A percentile compares a stretch with the other conserved stretches of the same genome.
These are phyloP conservation scores for Petunia axillaris DNA, from an alignment of 257 asterid species.

Conservation along the genomic window DNA sequence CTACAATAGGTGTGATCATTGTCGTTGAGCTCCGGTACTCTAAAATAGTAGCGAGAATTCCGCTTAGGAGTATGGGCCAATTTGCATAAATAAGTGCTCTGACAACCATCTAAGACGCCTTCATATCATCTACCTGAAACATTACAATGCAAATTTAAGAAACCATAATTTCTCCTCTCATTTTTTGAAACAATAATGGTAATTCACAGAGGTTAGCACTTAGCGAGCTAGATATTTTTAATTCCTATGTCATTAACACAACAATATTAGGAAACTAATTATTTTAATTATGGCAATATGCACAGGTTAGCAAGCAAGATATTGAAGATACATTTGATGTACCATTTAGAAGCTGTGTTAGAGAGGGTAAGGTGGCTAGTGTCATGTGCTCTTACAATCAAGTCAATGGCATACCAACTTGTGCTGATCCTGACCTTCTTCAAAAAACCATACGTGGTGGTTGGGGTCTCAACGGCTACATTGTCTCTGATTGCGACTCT, in stretches of 20 bases:
- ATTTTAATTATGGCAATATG: background rate
- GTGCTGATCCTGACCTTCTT: conserved; percentile 81
- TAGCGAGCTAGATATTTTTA: too few species aligned
- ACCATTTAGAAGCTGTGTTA: conserved; percentile 79
- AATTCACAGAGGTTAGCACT: too few species aligned
- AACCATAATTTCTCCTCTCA: background rate
- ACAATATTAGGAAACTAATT: background rate
- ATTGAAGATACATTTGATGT: conserved; percentile 71
- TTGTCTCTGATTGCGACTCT: conserved; percentile 84
- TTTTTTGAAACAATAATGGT: too few species aligned
- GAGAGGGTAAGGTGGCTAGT: conserved; percentile 85
- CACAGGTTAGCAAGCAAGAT: conserved; percentile 78
- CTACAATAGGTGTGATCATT: too few species aligned
- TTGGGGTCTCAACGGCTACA: conserved; percentile 78
- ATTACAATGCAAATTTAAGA: background rate
- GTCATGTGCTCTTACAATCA: conserved; percentile 95
- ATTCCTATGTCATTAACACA: background rate
- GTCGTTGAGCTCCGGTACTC: too few species aligned
- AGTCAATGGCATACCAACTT: conserved; percentile 82
- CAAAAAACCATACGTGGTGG: conserved; percentile 65
- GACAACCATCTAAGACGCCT: too few species aligned
- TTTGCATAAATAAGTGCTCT: too few species aligned
- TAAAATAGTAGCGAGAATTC: too few species aligned
- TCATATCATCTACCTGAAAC: too few species aligned
- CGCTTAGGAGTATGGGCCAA: too few species aligned